Percentiles rank a stretch among this genome's conserved stretches.
phyloP scores from a whole-genome alignment of 805 yeast species.

The Hanseniaspora guilliermondii region DNA sequence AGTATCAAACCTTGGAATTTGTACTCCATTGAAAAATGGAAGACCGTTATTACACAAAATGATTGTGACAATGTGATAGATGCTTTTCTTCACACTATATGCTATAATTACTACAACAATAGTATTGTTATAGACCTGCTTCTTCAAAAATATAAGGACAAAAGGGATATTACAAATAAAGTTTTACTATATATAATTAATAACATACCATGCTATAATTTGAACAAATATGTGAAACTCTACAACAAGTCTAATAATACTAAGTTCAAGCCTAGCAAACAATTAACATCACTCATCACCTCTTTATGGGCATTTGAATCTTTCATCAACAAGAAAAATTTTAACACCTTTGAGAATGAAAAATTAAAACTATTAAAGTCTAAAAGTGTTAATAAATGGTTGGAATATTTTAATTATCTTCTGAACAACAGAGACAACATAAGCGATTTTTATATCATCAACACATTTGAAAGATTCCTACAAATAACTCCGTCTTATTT shows the following conservation, averaged over 20 bases:
- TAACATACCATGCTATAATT: slow-evolving; percentile 4
- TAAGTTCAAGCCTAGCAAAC: not conserved
- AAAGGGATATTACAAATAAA: not conserved
- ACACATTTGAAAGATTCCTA: slow-evolving; percentile 9
- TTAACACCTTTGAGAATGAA: not conserved
- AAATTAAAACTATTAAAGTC: not conserved
- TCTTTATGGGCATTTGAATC: slow-evolving; percentile 6
- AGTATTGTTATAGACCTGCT: not conserved
- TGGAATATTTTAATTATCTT: not conserved
- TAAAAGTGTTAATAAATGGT: not conserved
- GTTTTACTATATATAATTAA: not conserved
- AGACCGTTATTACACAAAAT: not conserved
- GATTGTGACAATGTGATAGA: not conserved
- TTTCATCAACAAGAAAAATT: not conserved
- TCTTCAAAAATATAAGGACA: not conserved
- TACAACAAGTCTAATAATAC: not conserved
- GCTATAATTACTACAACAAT: slow-evolving; percentile 5
- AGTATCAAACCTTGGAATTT: not conserved
- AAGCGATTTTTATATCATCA: not conserved
- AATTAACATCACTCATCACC: not conserved
- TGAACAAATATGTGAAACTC: not conserved
- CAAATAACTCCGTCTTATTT: not conserved
- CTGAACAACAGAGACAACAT: not conserved
- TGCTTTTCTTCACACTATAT: not conserved
- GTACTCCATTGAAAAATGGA: not conserved